These are phyloP conservation scores for Leccinum longicurvipes DNA, from an alignment of 768 basidiomycete species.

Conservation along the genomic window DNA sequence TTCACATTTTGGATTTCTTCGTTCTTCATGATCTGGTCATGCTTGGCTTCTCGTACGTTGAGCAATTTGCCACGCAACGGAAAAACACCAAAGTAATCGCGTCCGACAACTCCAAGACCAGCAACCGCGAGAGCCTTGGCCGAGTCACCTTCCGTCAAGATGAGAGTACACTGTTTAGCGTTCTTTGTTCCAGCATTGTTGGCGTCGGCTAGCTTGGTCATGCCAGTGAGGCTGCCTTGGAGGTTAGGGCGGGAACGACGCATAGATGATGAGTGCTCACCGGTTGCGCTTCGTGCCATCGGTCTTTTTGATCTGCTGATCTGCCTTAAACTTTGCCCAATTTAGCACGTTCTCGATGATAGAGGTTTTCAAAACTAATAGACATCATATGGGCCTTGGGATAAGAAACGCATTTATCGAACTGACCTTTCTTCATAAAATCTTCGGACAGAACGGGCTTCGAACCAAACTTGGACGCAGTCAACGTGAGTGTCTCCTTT, in stretches of 20 bases:
- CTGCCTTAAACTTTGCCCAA: constrained; percentile 97
- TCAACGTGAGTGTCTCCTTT: constrained; percentile 90
- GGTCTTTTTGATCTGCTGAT: constrained; percentile 93
- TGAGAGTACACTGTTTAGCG: constrained; percentile 85
- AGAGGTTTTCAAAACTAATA: constrained; percentile 76
- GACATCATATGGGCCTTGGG: constrained; percentile 1
- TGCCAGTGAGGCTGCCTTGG: constrained; percentile 68
- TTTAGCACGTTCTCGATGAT: constrained; percentile 90
- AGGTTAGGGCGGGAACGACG: constrained; percentile 1
- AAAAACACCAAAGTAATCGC: constrained; percentile 97
- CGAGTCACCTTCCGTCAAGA: constrained; percentile 98
- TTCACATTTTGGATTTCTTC: constrained; percentile 96
- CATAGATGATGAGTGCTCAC: constrained; percentile 37
- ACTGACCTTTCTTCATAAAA: constrained; percentile 91
- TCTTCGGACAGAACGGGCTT: constrained; percentile 85
- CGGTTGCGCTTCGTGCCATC: constrained; percentile 88
- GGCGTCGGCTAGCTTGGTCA: constrained; percentile 93
- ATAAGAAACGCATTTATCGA: background rate
- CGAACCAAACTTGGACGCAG: constrained; percentile 84
- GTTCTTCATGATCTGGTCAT: constrained; percentile 98
- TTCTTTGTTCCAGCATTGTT: constrained; percentile 91
- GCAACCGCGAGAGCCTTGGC: constrained; percentile 96
- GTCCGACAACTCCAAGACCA: constrained; percentile 90
- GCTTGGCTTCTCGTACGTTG: constrained; percentile 95
- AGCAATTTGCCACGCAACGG: constrained; percentile 94